Base-by-base conservation (phyloP, 495 filamentous ascomycete species). In the Podospora fimiseda region DNA sequence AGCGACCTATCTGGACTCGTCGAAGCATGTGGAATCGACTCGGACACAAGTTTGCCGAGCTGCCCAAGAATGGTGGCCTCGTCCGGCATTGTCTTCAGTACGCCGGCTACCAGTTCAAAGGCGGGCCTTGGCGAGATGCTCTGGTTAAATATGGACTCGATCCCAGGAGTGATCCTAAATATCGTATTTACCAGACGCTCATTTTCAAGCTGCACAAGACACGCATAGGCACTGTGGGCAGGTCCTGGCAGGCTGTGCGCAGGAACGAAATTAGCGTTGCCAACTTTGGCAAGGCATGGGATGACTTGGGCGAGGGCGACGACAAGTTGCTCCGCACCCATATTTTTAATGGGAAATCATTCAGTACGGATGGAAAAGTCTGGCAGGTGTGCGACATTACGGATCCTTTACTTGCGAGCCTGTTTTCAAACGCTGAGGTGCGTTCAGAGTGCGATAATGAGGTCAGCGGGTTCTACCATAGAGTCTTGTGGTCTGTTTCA, bases 331-430 rank as follows among this genome's bases (percentile, higher is more conserved):
- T 68, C 27, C 67, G 73, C 46, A 80, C 74, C 36, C 93, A 96
- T 69, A 65, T 92, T 15, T 98, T 96, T 67, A 86, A 92, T 43
- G 92, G 93, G 36, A 66, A 80, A 39, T 70, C 63, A 0, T 72
- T 90, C 22, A 76, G 77, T 9, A 70, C 74, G 4, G 89, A 93
- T 61, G 90, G 90, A 1, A 87, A 90, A 43, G 82, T 90, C 52
- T 98, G 89, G 85, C 93, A 96, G 74, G 76, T 91, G 24, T 94
- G 91, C 70, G 93, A 98, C 65, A 85, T 98, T 51, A 82, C 80
- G 0, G 91, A 96, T 60, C 87, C 90, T 0, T 60, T 91, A 8
- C 64, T 91, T 16, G 66, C 69, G 1, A 42, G 62, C 0, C 61
- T 91, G 3, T 71, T 87, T 9, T 66, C 74, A 3, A 64, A 74